Percentiles rank a stretch among this genome's conserved stretches.
phyloP scores from a whole-genome alignment of 1,139 yeast genomes.

The Yamadazyma oceani region DNA sequence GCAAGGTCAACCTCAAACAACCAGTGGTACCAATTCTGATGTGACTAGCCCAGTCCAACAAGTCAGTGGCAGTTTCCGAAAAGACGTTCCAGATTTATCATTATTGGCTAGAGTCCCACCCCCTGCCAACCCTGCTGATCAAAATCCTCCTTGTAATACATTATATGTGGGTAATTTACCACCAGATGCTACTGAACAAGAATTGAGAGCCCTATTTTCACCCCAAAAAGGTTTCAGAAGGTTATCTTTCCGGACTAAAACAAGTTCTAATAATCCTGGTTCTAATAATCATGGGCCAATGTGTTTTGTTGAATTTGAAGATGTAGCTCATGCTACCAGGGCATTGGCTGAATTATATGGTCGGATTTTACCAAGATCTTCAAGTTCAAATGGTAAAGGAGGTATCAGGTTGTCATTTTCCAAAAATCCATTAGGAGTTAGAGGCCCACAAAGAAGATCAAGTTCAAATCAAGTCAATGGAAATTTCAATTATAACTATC shows the following conservation, averaged over 20 bases:
- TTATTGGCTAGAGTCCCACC: constrained; percentile 82
- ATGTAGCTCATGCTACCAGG: constrained; percentile 87
- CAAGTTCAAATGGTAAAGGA: constrained; percentile 77
- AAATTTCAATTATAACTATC: constrained; percentile 14
- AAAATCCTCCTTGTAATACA: constrained; percentile 97
- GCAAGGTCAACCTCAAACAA: constrained; percentile 8
- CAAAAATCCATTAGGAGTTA: constrained; percentile 93
- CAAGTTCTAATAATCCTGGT: constrained; percentile 28
- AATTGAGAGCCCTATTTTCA: constrained; percentile 80
- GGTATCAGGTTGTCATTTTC: constrained; percentile 93
- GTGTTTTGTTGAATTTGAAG: constrained; percentile 99
- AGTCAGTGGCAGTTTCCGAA: constrained; percentile 18
- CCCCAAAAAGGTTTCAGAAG: constrained; percentile 92
- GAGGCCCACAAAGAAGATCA: constrained; percentile 62
- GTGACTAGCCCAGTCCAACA: constrained; percentile 18
- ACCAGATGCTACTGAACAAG: constrained; percentile 95
- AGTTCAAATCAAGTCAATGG: constrained; percentile 34
- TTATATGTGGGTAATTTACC: constrained; percentile 95
- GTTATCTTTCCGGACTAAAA: constrained; percentile 80
- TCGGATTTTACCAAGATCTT: constrained; percentile 69
- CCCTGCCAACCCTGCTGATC: constrained; percentile 98
- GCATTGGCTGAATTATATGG: constrained; percentile 95
- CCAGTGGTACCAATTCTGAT: constrained; percentile 6
- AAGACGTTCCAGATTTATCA: constrained; percentile 68
- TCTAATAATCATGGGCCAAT: constrained; percentile 83